phyloP scores from a whole-genome alignment of 176 grass and related monocot genomes.

The Oryza meridionalis region DNA sequence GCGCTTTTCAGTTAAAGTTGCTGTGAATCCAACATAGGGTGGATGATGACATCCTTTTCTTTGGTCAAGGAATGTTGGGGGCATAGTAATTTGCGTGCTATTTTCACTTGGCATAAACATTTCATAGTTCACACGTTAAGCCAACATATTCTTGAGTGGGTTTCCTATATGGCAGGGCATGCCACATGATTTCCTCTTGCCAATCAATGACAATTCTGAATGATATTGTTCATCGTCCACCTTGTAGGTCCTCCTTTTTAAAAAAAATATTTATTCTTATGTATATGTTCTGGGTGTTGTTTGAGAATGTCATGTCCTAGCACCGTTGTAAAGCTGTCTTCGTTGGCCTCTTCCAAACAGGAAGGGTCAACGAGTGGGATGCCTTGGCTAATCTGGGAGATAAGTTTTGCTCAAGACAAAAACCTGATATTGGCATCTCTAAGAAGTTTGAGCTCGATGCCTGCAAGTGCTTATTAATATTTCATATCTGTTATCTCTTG shows the following conservation, averaged over 20 bases:
- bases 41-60: neutral
- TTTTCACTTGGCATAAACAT: neutral
- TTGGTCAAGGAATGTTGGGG: neutral
- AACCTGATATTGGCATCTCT: constrained; percentile 22
- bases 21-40: neutral
- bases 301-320: constrained; percentile 61
- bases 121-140: neutral
- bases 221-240: constrained; percentile 17
- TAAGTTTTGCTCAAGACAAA: constrained; percentile 48
- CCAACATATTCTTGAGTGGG: neutral
- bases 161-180: constrained; percentile 10
- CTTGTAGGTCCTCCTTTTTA: constrained; percentile 44
- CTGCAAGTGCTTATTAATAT: constrained; percentile 40
- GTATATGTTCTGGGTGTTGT: constrained; percentile 41
- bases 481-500: constrained; percentile 6
- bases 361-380: constrained; percentile 58
- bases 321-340: constrained; percentile 50
- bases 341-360: constrained; percentile 55
- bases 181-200: constrained; percentile 14
- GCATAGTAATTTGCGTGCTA: neutral
- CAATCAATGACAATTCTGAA: constrained; percentile 28
- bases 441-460: constrained; percentile 41
- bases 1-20: neutral
- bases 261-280: constrained; percentile 39
- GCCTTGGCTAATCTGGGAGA: constrained; percentile 64